Base-by-base conservation (phyloP, 768 basidiomycete genomes). In the Gymnopilus junonius region DNA sequence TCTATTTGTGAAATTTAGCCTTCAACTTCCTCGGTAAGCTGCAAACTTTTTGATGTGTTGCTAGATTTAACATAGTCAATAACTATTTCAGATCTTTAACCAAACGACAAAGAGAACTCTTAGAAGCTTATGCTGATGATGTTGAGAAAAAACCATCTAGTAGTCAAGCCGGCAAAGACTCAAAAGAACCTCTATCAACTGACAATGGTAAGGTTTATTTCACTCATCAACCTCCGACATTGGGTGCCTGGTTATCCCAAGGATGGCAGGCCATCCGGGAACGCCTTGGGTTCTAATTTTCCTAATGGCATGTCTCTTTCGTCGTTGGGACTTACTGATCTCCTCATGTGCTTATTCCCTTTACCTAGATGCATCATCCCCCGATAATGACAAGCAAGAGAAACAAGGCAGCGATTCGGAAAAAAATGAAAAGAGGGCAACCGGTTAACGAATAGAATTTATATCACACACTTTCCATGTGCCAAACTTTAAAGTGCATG, bases 81-180 rank as follows among this genome's bases (percentile, higher is more conserved):
- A 20, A 32, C 8, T 29, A 29, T 43, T 59, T 50, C 74, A 98
- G 97, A 79, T 86, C 92, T 20, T 82, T 99, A 62, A 90, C 93
- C 2, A 77, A 85, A 64, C 88, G 88, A 35, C 97, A 99, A 80
- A 88, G 91, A 63, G 88, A 92, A 72, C 88, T 98, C 63, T 75
- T 99, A 42, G 87, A 99, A 76, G 86, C 88, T 65, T 99, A 91
- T 70, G 97, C 94, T 20, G 92, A 95, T 72, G 96, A 98, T 69
- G 84, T 93, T n/a, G 95, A 97, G 92, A 61, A 83, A 82, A 55
- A 67, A 59, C 31, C 72, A 59, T 34, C 59, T 65, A 34, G 54
- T 65, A 31, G 43, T 50, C 43, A 64, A 61, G 62, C 60, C 14
- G 31, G 46, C 35, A 65, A 60, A 58, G 55, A 58, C 55, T 42